Evolutionary conservation across 345 rosid species (phyloP).

Genomic region (Abelmoschus esculentus): DNA sequence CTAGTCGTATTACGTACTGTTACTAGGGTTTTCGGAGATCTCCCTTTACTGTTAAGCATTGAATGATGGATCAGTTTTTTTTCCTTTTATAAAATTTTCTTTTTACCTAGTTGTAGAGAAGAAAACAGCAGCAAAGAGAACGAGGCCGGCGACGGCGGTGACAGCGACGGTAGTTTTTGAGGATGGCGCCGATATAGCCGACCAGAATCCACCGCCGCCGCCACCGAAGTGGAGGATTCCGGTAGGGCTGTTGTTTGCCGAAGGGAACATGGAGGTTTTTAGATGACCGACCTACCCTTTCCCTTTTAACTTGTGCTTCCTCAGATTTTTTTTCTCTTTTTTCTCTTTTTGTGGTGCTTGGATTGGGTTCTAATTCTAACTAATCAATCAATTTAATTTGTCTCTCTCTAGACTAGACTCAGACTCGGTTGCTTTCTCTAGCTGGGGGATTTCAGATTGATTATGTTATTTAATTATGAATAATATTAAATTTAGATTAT

Average conservation of each 20-base stretch:
- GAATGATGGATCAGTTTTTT: conserved; percentile 2
- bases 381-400: too few relatives aligned
- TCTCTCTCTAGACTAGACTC: too few relatives aligned
- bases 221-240: conserved; percentile 36
- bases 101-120: conserved; percentile 37
- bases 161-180: conserved; percentile 23
- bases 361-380: too few relatives aligned
- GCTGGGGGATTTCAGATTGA: too few relatives aligned
- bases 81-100: not conserved
- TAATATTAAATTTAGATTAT: too few relatives aligned
- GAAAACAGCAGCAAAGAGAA: conserved; percentile 32
- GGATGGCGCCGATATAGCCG: conserved; percentile 17
- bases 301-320: not conserved
- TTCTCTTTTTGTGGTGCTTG: too few relatives aligned
- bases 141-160: conserved; percentile 44
- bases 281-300: conserved; percentile 7
- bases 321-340: not conserved
- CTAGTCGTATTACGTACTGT: not conserved
- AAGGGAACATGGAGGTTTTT: conserved; percentile 17
- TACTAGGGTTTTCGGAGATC: conserved; percentile 11
- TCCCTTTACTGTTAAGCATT: conserved; percentile 1
- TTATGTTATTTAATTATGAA: too few relatives aligned
- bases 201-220: conserved; percentile 47
- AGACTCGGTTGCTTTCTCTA: too few relatives aligned
- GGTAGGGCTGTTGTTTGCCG: conserved; percentile 12